Base-by-base conservation (phyloP, 768 basidiomycete species). In the Fomitopsis serialis region DNA sequence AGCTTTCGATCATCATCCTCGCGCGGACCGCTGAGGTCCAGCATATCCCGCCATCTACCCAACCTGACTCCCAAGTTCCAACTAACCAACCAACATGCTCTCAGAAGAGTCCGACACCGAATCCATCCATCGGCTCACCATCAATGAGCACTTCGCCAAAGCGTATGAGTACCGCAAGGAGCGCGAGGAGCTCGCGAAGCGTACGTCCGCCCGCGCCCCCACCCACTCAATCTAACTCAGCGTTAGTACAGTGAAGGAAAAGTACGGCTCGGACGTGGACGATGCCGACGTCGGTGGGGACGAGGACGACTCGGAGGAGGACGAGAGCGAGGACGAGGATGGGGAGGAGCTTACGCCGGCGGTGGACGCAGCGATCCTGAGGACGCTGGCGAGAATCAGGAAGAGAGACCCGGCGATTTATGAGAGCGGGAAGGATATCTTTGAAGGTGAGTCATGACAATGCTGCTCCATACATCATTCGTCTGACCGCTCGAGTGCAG, bases 301-400 rank as follows among this genome's bases (percentile, higher is more conserved):
- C n/a, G 75, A 77, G 8, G 69, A 72, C 7, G 87, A 88, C 63
- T 88, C 85, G 0, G 89, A 92, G 64, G 79, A 80, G 25, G 85
- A 81, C 42, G 90, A 92, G 61, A 82, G 82, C 1, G 95, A 98
- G 65, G 95, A 98, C 66, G 90, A 94, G 63, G 89, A 96, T 53
- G 97, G 94, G 13, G 92, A 92, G 60, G 91, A 98, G 66, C 80
- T 98, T 48, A 98, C 95, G 0, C 93, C 94, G 3, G 86, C 85
- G 0, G 82, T 98, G 47, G 96, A 98, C 62, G 97, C 85, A 42
- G 97, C 97, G 19, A 97, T 98, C 61, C 77, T 98, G 37, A 77
- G 92, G 45, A 98, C 93, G 1, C 75, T 99, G 9, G 90, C 87
- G 0, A 79, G 85, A 60, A 97, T 98, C 52, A 81, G 82, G 66